phyloP scores from a whole-genome alignment of 345 rosid genomes.

The Gossypium herbaceum region DNA sequence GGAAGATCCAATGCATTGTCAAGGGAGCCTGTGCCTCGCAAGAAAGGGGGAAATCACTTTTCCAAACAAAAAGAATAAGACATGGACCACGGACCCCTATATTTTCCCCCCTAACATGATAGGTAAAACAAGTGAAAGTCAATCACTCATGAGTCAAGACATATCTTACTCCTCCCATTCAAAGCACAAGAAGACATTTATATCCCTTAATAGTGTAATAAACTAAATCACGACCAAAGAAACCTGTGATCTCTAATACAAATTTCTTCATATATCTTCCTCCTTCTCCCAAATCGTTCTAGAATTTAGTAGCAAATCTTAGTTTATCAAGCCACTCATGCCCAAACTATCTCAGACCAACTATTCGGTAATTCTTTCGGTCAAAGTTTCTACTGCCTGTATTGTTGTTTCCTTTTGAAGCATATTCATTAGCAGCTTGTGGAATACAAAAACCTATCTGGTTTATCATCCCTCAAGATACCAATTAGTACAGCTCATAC shows the following conservation, averaged over 20 bases:
- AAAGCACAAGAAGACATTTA: background rate
- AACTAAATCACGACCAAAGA: background rate
- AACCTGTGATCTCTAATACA: background rate
- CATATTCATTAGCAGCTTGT: background rate
- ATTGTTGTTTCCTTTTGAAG: background rate
- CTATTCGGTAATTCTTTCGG: background rate
- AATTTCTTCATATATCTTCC: background rate
- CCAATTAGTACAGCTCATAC: too few relatives aligned
- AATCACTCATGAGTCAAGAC: background rate
- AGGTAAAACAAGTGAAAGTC: slow-evolving; percentile 1
- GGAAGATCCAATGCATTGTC: background rate
- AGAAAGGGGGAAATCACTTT: slow-evolving; percentile 3
- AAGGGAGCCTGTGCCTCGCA: background rate
- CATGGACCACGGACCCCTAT: background rate
- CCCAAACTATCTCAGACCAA: background rate
- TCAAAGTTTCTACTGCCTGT: background rate
- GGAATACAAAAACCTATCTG: background rate
- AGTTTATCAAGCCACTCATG: background rate
- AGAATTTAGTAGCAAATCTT: background rate
- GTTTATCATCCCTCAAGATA: too few relatives aligned
- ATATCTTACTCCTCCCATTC: background rate
- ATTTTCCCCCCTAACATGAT: background rate
- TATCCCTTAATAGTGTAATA: background rate
- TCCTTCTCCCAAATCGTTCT: background rate
- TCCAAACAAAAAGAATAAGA: background rate